Conservation (phyloP, 2,329 filamentous ascomycete species). For the Aspergillus floridensis region DNA sequence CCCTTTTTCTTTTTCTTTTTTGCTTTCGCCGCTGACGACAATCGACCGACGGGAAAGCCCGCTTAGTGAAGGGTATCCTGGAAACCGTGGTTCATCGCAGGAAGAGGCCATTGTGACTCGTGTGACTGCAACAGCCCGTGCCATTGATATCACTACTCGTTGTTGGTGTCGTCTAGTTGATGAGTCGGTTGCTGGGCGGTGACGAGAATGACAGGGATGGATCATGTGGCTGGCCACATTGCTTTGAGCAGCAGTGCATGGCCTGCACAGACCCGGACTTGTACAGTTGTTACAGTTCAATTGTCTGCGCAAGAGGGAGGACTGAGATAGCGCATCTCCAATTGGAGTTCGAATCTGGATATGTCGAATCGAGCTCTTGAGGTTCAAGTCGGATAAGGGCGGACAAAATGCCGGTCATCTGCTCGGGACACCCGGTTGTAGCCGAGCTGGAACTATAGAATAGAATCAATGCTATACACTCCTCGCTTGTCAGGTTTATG, state of each 20-base stretch:
- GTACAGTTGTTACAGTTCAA: neutral
- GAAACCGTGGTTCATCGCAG: conserved; percentile 10
- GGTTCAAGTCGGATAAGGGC: neutral
- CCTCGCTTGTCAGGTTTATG: neutral
- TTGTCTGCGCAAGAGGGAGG: neutral
- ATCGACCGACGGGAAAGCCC: conserved; percentile 15
- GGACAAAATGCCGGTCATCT: neutral
- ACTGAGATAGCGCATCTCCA: neutral
- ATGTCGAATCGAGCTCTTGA: neutral
- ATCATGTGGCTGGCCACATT: neutral
- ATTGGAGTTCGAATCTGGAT: neutral
- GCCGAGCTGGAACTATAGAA: neutral
- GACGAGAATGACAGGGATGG: neutral
- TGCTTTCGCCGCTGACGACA: conserved; percentile 4
- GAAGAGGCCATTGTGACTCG: neutral
- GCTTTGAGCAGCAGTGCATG: neutral
- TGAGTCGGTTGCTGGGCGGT: neutral
- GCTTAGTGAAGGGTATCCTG: conserved; percentile 14
- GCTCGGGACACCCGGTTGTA: neutral
- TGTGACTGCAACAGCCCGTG: neutral
- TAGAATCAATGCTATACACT: neutral
- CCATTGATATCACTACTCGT: neutral
- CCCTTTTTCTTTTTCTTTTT: conserved; percentile 6
- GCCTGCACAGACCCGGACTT: neutral
- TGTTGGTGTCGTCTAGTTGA: neutral